A percentile compares a stretch with the other conserved stretches of the same genome.
Conservation (phyloP, 2,329 filamentous ascomycete species). For the Penicillium palitans region DNA sequence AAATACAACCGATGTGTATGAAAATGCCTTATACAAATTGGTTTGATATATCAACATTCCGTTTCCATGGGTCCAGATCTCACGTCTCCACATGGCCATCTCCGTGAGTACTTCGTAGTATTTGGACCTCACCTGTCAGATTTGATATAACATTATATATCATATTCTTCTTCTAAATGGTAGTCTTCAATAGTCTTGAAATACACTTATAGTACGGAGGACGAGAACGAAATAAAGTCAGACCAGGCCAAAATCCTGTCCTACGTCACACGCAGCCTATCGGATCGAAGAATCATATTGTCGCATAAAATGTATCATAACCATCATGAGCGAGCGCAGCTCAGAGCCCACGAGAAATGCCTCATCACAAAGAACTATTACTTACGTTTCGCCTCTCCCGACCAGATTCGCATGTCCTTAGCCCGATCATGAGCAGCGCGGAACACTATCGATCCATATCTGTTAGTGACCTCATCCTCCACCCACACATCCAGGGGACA, state of each 20-base stretch:
- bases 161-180: not conserved
- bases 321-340: slow-evolving; percentile 29
- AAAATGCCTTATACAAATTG: not conserved
- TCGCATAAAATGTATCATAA: slow-evolving; percentile 1
- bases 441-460: slow-evolving; percentile 55
- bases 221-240: not conserved
- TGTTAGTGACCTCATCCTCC: slow-evolving; percentile 19
- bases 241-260: not conserved
- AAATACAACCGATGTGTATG: too few relatives aligned
- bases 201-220: not conserved
- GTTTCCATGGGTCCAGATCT: not conserved
- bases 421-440: slow-evolving; percentile 71
- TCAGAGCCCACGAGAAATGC: slow-evolving; percentile 17
- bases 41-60: not conserved
- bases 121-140: not conserved
- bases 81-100: not conserved
- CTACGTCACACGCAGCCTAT: slow-evolving; percentile 1
- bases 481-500: not conserved
- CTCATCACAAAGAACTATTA: slow-evolving; percentile 17
- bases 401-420: slow-evolving; percentile 69
- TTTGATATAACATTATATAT: not conserved
- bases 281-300: not conserved
- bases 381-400: slow-evolving; percentile 60
- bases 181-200: not conserved
- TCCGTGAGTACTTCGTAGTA: not conserved